These are phyloP conservation scores for Dactylonectria macrodidyma DNA, from an alignment of 2,329 filamentous ascomycete genomes.

Conservation along the genomic window DNA sequence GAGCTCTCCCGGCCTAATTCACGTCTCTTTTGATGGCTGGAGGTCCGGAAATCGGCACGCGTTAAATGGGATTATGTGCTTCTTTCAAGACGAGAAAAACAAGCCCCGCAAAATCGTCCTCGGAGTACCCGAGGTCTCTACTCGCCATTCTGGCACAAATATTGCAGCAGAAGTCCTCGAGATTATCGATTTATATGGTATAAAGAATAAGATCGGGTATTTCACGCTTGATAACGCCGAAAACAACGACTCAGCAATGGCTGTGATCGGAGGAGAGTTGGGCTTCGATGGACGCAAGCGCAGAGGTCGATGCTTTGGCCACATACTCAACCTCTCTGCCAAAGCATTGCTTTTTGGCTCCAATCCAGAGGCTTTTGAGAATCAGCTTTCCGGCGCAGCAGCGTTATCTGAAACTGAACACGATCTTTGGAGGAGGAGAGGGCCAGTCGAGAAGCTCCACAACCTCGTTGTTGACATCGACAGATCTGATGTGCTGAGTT, in stretches of 20 bases:
- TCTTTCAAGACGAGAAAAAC: slow-evolving; percentile 28
- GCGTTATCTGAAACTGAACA: slow-evolving; percentile 17
- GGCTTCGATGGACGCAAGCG: slow-evolving; percentile 19
- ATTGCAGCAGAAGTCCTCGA: slow-evolving; percentile 26
- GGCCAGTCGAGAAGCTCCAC: slow-evolving; percentile 33
- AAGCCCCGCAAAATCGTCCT: slow-evolving; percentile 34
- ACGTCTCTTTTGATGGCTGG: slow-evolving; percentile 37
- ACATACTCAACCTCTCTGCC: slow-evolving; percentile 32
- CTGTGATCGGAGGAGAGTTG: slow-evolving; percentile 25
- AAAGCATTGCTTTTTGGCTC: slow-evolving; percentile 36
- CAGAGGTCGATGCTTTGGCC: slow-evolving; percentile 29
- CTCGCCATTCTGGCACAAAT: slow-evolving; percentile 24
- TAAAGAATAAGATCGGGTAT: not conserved
- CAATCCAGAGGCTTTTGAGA: slow-evolving; percentile 32
- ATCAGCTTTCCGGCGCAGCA: slow-evolving; percentile 5
- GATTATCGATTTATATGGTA: slow-evolving; percentile 26
- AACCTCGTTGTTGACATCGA: slow-evolving; percentile 33
- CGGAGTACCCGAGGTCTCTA: slow-evolving; percentile 29
- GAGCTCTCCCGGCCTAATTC: slow-evolving; percentile 17
- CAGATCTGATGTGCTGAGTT: slow-evolving; percentile 18
- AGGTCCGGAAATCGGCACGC: slow-evolving; percentile 27
- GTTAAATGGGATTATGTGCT: slow-evolving; percentile 34
- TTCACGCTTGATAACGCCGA: slow-evolving; percentile 30
- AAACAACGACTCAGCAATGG: slow-evolving; percentile 36
- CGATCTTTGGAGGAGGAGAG: slow-evolving; percentile 27